Base-by-base conservation (phyloP, 306 rosid species). In the Cicer cuneatum region DNA sequence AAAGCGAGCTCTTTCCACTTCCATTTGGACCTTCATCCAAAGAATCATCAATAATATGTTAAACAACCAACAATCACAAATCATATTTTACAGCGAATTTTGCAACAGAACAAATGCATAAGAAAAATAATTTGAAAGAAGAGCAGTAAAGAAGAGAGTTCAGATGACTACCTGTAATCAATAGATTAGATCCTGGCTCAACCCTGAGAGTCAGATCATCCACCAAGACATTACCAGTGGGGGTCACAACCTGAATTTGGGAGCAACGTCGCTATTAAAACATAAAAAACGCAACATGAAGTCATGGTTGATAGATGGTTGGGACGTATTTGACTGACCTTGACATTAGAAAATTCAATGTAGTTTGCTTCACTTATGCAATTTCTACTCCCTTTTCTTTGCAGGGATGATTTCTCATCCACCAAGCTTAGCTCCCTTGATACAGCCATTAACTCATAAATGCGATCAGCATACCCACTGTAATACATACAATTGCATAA, bases 1-100 rank as follows among this genome's bases (percentile, higher is more conserved):
- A 95, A 82, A 95, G 99, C 5, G 99, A 92, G 86, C 99, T 95
- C 87, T 95, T 95, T 67, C 99, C 99, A 65, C 99, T 95, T 48
- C 99, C 99, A 86, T 95, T 95, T 80, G 99, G 99, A 89, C 99
- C 99, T 94, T 86, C 83, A 85, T 74, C 39, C 76, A 81, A 84
- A 54, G 74, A 82, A 80, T 59, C 48, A 63, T 49, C 75, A 60
- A 63, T 41, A 74, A 45, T n/a, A 70, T 29, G 73, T 66, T 82
- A 88, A 66, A 69, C 10, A 42, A 48, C 24, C 59, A 64, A 57
- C 74, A 53, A 38, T 12, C 68, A 45, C 16, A 77, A 37, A 58
- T 71, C 70, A 72, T 43, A 47, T 48, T 57, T 37, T 39, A 43
- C 41, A 54, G 33, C 8, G 24, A 63, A 59, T 62, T 38, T 21